Percentiles rank a stretch among this genome's conserved stretches.
Evolutionary conservation across 202 grass and related monocot species (phyloP).

Genomic region (Digitaria exilis): DNA sequence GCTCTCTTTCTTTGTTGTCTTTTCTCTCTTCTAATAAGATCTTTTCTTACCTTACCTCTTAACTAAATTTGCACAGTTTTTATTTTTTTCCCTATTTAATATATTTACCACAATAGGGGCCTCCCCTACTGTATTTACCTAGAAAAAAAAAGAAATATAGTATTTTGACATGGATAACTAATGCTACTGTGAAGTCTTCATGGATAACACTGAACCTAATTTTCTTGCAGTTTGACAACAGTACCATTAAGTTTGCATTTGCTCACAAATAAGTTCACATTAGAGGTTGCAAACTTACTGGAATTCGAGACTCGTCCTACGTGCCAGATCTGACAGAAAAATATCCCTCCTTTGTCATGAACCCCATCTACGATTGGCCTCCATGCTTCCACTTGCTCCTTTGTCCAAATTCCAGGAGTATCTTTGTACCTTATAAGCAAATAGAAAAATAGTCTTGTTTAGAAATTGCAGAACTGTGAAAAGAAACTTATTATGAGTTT

Average conservation of each 20-base stretch:
- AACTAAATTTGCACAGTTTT: too few relatives aligned
- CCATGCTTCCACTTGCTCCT: conserved; percentile 59
- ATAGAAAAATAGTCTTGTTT: conserved; percentile 27
- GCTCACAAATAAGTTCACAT: neutral
- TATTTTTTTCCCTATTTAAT: too few relatives aligned
- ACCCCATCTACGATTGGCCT: conserved; percentile 50
- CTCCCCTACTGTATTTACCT: neutral
- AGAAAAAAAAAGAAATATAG: conserved; percentile 13
- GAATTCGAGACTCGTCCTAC: conserved; percentile 49
- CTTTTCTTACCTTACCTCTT: too few relatives aligned
- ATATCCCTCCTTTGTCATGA: conserved; percentile 58
- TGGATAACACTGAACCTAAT: conserved; percentile 13
- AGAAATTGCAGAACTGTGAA: neutral
- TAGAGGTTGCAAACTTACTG: conserved; percentile 34
- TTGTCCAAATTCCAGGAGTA: conserved; percentile 65
- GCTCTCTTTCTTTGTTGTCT: too few relatives aligned
- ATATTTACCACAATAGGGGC: too few relatives aligned
- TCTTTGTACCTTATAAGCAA: conserved; percentile 42
- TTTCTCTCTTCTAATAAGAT: too few relatives aligned
- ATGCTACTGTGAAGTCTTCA: neutral
- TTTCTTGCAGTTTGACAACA: conserved; percentile 11
- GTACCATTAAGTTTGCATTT: neutral
- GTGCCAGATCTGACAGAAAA: conserved; percentile 70
- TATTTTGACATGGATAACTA: conserved; percentile 15
- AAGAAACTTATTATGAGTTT: neutral